Evolutionary conservation across 257 asterid genomes (phyloP), one percentile per base, ranked within the genome.

Genomic region (Leptodermis oblonga): DNA sequence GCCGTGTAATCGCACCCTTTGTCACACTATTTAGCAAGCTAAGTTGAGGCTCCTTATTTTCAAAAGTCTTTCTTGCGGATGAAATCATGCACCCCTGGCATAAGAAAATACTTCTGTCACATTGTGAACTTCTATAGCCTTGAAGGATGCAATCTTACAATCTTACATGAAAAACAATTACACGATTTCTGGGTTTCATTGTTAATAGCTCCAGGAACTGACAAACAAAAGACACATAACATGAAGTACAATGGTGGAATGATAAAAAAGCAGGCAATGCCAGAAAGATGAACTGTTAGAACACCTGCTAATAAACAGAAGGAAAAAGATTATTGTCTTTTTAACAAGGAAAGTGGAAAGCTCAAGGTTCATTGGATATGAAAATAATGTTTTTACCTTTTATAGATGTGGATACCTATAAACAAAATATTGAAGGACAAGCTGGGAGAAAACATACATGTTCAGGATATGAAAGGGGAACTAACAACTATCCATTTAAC

Each of bases 1-100:
- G 92, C 60, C 81, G 85, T 76, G 86, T 95, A 41, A 94, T 85
- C 58, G 81, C 69, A 74, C 58, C 78, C 77, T 91, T 91, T 53
- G 84, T 83, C 71, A 85, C 85, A 70, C 79, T 85, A 73, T 74
- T 81, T 83, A 69, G 66, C 70, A 58, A 55, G 65, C 62, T 71
- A 54, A 75, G 67, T 54, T 68, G 83, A 76, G 81, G 59, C 28
- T 76, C 86, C 76, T 71, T 79, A 3, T 69, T 75, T 20, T 59
- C 26, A 69, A 54, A 39, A 25, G 62, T 73, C 76, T 73, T 69
- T 73, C 71, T 70, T 67, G 65, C 84, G 41, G 78, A 74, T 36
- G 78, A 63, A 72, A 60, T 72, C 52, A 49, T 70, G 62, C 55
- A 76, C 61, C 70, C 78, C 87, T 80, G 73, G 41, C 69, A 76